phyloP scores from a whole-genome alignment of 352 stramenopile genomes.

The Phytophthora litchii region DNA sequence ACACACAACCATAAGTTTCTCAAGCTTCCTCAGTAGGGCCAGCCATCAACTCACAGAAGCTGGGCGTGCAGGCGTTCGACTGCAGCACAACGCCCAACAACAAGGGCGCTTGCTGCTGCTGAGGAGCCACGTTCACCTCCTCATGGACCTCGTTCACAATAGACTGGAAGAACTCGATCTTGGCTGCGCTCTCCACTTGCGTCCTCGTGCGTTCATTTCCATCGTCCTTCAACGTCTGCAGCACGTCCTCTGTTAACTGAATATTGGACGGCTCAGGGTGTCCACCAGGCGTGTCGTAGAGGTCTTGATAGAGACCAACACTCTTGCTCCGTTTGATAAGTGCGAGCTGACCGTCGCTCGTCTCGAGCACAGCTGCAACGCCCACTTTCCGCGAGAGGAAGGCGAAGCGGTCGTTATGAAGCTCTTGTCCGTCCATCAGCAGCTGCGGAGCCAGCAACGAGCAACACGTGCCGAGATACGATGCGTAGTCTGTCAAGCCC shows the following conservation, averaged over 20 bases:
- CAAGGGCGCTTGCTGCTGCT: slow-evolving; percentile 49
- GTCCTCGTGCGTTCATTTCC: slow-evolving; percentile 5
- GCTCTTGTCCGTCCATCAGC: slow-evolving; percentile 35
- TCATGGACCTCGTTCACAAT: slow-evolving; percentile 80
- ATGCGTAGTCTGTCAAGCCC: slow-evolving; percentile 75
- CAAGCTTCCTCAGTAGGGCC: background rate
- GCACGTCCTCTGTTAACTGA: slow-evolving; percentile 33
- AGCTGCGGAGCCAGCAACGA: slow-evolving; percentile 46
- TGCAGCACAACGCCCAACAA: slow-evolving; percentile 80
- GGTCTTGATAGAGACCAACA: slow-evolving; percentile 75
- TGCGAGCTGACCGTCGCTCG: slow-evolving; percentile 56
- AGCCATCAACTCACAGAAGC: slow-evolving; percentile 60
- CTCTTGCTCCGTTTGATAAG: slow-evolving; percentile 69
- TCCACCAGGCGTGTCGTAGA: slow-evolving; percentile 80
- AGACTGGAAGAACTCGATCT: slow-evolving; percentile 68
- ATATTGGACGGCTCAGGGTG: slow-evolving; percentile 72
- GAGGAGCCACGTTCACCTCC: slow-evolving; percentile 67
- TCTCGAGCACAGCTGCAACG: slow-evolving; percentile 76
- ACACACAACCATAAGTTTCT: slow-evolving; percentile 7
- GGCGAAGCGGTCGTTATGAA: slow-evolving; percentile 41
- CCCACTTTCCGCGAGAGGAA: slow-evolving; percentile 84
- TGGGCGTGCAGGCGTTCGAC: slow-evolving; percentile 70
- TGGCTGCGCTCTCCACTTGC: slow-evolving; percentile 36
- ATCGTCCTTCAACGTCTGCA: slow-evolving; percentile 29
- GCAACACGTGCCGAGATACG: slow-evolving; percentile 79